phyloP scores from a whole-genome alignment of 805 yeast genomes.

The Sugiyamaella smithiae region DNA sequence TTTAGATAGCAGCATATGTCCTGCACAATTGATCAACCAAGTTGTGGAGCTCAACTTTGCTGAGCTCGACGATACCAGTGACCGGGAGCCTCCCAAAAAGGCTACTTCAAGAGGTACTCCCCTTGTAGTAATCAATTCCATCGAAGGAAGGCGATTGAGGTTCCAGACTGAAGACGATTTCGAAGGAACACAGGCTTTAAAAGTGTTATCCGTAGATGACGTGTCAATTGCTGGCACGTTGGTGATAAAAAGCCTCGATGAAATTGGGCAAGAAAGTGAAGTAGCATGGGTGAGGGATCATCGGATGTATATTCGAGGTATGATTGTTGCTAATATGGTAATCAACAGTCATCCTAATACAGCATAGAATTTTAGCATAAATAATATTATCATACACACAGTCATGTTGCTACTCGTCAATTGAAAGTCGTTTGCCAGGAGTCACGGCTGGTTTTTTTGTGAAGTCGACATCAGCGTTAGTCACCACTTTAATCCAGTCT shows the following conservation, averaged over 20 bases:
- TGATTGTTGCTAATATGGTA: slow-evolving; percentile 3
- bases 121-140: background rate
- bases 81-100: too few relatives aligned
- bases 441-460: slow-evolving; percentile 12
- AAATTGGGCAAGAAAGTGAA: background rate
- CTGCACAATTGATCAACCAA: slow-evolving; percentile 4
- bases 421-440: slow-evolving; percentile 27
- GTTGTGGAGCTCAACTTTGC: slow-evolving; percentile 3
- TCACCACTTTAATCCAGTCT: slow-evolving; percentile 69
- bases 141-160: slow-evolving; percentile 3
- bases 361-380: too few relatives aligned
- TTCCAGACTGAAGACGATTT: slow-evolving; percentile 7
- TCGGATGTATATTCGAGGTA: background rate
- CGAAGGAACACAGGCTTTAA: slow-evolving; percentile 1
- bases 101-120: too few relatives aligned
- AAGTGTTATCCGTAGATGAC: background rate
- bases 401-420: slow-evolving; percentile 19
- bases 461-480: slow-evolving; percentile 8
- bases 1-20: slow-evolving; percentile 11
- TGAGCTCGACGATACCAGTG: slow-evolving; percentile 4
- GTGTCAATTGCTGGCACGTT: slow-evolving; percentile 1
- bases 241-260: background rate
- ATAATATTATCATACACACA: background rate
- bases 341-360: background rate
- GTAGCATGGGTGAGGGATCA: background rate